Evolutionary conservation across 495 filamentous ascomycete species (phyloP), one percentile per base, ranked within the genome.

Genomic region (Daldinia concentrica): DNA sequence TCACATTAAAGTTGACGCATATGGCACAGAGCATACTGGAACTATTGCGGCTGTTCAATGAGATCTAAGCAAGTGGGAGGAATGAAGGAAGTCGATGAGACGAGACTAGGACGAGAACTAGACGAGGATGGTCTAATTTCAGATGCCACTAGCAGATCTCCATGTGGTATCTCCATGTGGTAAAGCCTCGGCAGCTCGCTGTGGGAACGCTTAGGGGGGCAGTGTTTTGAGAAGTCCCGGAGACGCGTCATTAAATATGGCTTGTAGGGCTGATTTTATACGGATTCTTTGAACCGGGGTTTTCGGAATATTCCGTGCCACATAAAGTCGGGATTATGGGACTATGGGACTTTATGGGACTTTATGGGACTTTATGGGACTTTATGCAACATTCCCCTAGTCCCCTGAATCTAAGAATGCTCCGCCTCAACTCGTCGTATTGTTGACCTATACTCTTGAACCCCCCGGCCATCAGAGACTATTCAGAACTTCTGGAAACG

Each of bases 1-100:
- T 50, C 30, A 75, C 63, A 22, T 75, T 65, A 55, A 73, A 75
- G 19, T 61, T 29, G 34, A 62, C n/a, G 54, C 69, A 75, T 17
- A 66, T 50, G 6, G 62, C 43, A 41, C 73, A 75, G 19, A 67
- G 52, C 62, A 64, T 64, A n/a, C 22, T 26, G 8, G 3, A 19
- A 19, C 41, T 22, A 6, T 17, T 22, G 41, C 7, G 8, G 17
- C 41, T 9, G 17, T 17, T 26, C 19, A 43, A n/a, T 22, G 17
- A 52, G 24, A 27, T 6, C 11, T 27, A 6, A 4, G 19, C 48
- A 7, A 7, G 39, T 17, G 2, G 6, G 39, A 8, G 17, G 39
- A 19, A 24, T 11, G 8, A 22, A 48, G 17, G 7, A 17, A 9
- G 43, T 48, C 6, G 17, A 48, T 48, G 43, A 4, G 50, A 30